A percentile compares a stretch with the other conserved stretches of the same genome.
Evolutionary conservation across 2,329 filamentous ascomycete species (phyloP).

Genomic region (Aureobasidium sp.): DNA sequence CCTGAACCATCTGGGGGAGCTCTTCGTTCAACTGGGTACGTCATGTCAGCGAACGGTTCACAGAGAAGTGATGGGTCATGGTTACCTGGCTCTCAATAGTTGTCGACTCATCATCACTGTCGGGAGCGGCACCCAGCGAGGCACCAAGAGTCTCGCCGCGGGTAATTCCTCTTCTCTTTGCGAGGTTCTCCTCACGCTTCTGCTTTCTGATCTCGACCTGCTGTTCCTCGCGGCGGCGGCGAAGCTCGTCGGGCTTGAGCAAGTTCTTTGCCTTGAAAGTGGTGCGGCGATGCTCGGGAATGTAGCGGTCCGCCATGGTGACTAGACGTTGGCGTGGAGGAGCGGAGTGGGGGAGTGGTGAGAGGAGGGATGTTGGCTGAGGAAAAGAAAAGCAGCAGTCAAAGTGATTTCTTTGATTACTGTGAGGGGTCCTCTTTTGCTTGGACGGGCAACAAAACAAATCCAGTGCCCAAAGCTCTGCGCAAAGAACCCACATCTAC

Average conservation of each 20-base stretch:
- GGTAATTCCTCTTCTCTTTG: conserved; percentile 92
- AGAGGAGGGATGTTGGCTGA: background rate
- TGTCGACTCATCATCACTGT: conserved; percentile 94
- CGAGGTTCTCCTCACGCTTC: conserved; percentile 97
- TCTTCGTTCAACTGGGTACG: conserved; percentile 81
- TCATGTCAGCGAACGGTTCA: conserved; percentile 9
- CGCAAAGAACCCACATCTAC: conserved; percentile 2
- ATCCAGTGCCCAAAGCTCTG: conserved; percentile 6
- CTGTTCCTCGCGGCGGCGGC: conserved; percentile 95
- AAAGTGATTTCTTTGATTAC: conserved; percentile 11
- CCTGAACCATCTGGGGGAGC: conserved; percentile 94
- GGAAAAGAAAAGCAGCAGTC: conserved; percentile 1
- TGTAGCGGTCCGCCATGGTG: conserved; percentile 96
- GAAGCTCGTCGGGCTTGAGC: conserved; percentile 98
- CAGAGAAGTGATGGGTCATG: background rate
- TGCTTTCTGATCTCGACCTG: conserved; percentile 98
- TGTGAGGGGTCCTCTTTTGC: conserved; percentile 14
- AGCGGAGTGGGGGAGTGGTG: background rate
- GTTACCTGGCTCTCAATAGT: conserved; percentile 95
- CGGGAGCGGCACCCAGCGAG: conserved; percentile 77
- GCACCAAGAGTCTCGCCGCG: conserved; percentile 68
- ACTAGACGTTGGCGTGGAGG: background rate
- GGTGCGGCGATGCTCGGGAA: conserved; percentile 96
- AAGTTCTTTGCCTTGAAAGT: conserved; percentile 99
- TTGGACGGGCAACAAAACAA: conserved; percentile 9